Percentiles rank a stretch among this genome's conserved stretches.
phyloP scores from a whole-genome alignment of 345 rosid genomes.

The Raphanus sativus region DNA sequence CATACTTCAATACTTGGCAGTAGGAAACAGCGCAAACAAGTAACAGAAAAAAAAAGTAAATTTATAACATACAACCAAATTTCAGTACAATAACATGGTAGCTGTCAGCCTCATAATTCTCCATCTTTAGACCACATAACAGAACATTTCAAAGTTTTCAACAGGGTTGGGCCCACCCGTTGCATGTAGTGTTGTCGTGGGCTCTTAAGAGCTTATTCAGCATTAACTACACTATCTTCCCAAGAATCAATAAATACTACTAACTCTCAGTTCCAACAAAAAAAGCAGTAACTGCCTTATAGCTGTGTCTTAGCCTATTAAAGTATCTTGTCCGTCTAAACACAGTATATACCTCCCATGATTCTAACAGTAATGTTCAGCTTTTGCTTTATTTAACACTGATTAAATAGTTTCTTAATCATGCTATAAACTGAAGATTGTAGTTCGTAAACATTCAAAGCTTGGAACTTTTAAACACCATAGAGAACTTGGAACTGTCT shows the following conservation, averaged over 20 bases:
- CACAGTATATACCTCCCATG: not conserved
- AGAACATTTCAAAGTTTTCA: constrained; percentile 6
- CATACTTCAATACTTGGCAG: not conserved
- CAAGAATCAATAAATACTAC: constrained; percentile 26
- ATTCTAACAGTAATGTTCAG: not conserved
- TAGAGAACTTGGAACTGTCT: not conserved
- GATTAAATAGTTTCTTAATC: not conserved
- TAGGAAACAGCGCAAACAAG: constrained; percentile 18
- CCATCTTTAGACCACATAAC: constrained; percentile 23
- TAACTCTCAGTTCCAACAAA: constrained; percentile 21
- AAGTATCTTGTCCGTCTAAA: not conserved
- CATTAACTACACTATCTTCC: constrained; percentile 16
- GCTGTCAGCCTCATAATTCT: constrained; percentile 28
- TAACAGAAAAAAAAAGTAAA: not conserved
- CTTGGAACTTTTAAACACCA: not conserved
- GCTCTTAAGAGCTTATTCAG: constrained; percentile 24
- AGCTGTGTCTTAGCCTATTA: constrained; percentile 7
- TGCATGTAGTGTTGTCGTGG: constrained; percentile 34
- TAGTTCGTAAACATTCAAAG: not conserved
- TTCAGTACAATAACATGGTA: constrained; percentile 11
- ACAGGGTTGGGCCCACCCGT: constrained; percentile 34
- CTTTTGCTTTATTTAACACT: not conserved
- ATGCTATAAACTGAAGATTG: not conserved
- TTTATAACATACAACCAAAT: constrained; percentile 3
- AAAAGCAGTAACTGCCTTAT: not conserved